Evolutionary conservation across 371 early-diverging fungal genomes (phyloP).

Genomic region (Coemansia sp.): DNA sequence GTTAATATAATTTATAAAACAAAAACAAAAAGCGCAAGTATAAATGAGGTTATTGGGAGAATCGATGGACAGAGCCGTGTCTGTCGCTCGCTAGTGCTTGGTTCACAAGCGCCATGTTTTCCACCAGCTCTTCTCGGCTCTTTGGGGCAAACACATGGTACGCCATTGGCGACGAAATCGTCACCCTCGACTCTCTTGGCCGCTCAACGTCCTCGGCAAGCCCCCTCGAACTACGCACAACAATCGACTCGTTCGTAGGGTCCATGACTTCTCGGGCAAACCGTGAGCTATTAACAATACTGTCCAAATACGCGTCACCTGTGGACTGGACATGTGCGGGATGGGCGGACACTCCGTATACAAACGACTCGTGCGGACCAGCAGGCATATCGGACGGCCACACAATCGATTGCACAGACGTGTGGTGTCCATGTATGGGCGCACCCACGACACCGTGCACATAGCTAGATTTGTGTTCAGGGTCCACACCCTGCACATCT

Average conservation of each 20-base stretch:
- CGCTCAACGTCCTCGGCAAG: background rate
- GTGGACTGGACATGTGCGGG: slow-evolving; percentile 17
- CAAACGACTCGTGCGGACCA: slow-evolving; percentile 24
- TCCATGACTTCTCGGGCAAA: slow-evolving; percentile 42
- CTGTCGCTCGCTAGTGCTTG: slow-evolving; percentile 8
- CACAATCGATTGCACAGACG: slow-evolving; percentile 11
- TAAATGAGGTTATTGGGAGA: background rate
- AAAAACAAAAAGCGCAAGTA: background rate
- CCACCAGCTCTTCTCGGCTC: slow-evolving; percentile 25
- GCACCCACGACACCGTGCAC: too few species aligned
- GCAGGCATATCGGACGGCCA: slow-evolving; percentile 15
- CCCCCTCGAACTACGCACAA: slow-evolving; percentile 17
- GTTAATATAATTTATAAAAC: background rate
- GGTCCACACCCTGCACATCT: background rate
- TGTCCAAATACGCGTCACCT: slow-evolving; percentile 37
- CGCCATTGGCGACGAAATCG: slow-evolving; percentile 27
- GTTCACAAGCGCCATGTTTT: slow-evolving; percentile 23
- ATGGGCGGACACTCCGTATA: slow-evolving; percentile 27
- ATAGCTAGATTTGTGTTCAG: background rate
- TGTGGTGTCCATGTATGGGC: background rate
- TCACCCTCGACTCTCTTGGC: background rate
- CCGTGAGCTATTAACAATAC: slow-evolving; percentile 43
- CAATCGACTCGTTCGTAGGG: slow-evolving; percentile 20
- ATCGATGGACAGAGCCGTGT: background rate
- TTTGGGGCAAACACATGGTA: slow-evolving; percentile 44